A percentile compares a stretch with the other conserved stretches of the same genome.
Conservation (phyloP, 2,329 filamentous ascomycete species). For the Fusarium robinianum region DNA sequence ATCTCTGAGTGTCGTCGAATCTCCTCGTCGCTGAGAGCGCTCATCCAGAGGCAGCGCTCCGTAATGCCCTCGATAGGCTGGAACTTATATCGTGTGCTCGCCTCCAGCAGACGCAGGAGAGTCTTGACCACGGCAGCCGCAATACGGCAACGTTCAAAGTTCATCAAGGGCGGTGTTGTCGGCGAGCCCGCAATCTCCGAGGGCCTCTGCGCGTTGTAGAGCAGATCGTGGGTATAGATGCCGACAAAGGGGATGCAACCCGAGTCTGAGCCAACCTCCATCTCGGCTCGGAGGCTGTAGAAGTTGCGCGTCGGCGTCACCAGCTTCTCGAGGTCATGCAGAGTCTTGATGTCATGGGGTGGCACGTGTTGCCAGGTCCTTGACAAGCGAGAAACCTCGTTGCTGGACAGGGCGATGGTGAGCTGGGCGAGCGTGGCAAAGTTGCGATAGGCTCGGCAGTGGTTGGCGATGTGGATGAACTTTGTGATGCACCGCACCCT, state of each 20-base stretch:
- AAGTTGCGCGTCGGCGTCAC: constrained; percentile 81
- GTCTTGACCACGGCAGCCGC: constrained; percentile 80
- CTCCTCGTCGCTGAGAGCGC: constrained; percentile 75
- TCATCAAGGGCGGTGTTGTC: constrained; percentile 70
- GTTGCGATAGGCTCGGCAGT: constrained; percentile 77
- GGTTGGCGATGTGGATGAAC: constrained; percentile 77
- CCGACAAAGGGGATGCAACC: constrained; percentile 86
- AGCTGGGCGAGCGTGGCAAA: constrained; percentile 85
- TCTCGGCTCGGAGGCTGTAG: constrained; percentile 74
- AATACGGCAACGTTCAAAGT: constrained; percentile 81
- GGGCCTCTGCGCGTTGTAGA: constrained; percentile 80
- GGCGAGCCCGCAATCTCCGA: constrained; percentile 72
- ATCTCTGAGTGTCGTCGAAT: constrained; percentile 61
- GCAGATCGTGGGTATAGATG: constrained; percentile 80
- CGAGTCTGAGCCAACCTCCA: constrained; percentile 69
- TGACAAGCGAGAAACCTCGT: constrained; percentile 69
- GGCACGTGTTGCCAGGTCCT: constrained; percentile 75
- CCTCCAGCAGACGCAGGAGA: constrained; percentile 75
- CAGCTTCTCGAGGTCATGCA: constrained; percentile 71
- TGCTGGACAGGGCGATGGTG: constrained; percentile 74
- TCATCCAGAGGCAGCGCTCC: constrained; percentile 84
- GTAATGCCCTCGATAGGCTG: constrained; percentile 76
- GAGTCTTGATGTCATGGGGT: constrained; percentile 64
- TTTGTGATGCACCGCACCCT: constrained; percentile 78
- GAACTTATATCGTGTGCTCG: constrained; percentile 75